Conservation (phyloP, 2,329 filamentous ascomycete genomes). For the Amauroascus verrucosus region DNA sequence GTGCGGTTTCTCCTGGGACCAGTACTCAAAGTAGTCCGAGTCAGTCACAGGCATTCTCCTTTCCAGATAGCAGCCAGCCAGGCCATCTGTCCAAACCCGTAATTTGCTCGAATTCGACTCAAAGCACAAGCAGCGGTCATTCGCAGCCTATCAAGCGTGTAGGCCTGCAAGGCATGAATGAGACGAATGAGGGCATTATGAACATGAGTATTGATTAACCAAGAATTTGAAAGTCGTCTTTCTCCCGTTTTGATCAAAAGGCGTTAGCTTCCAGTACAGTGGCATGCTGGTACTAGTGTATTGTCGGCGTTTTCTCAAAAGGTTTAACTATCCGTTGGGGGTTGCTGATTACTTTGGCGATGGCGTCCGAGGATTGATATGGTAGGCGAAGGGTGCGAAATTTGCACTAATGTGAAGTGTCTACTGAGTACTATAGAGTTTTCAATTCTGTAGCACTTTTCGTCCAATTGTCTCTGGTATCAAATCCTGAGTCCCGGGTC, state of each 20-base stretch:
- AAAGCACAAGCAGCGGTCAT: conserved; percentile 40
- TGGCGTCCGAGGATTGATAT: too few relatives aligned
- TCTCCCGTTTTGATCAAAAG: background rate
- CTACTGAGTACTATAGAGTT: too few relatives aligned
- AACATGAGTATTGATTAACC: conserved; percentile 90
- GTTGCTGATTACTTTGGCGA: too few relatives aligned
- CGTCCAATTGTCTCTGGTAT: too few relatives aligned
- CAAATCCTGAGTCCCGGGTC: too few relatives aligned
- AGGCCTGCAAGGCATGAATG: conserved; percentile 84
- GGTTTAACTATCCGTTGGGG: too few relatives aligned
- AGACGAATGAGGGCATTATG: conserved; percentile 92
- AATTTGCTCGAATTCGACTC: background rate
- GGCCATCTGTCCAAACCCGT: conserved; percentile 25
- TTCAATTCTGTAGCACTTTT: too few relatives aligned
- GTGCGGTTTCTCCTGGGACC: conserved; percentile 83
- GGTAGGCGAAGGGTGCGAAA: too few relatives aligned
- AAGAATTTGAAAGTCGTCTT: background rate
- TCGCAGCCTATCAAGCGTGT: conserved; percentile 46
- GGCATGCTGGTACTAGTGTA: background rate
- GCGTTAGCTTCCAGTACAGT: background rate
- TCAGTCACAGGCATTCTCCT: conserved; percentile 19
- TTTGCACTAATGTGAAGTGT: too few relatives aligned
- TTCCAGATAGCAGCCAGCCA: conserved; percentile 29
- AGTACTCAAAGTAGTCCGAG: conserved; percentile 76
- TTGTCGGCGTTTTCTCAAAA: too few relatives aligned